Base-by-base conservation (phyloP, 805 yeast species). In the Teunomyces cretensis region DNA sequence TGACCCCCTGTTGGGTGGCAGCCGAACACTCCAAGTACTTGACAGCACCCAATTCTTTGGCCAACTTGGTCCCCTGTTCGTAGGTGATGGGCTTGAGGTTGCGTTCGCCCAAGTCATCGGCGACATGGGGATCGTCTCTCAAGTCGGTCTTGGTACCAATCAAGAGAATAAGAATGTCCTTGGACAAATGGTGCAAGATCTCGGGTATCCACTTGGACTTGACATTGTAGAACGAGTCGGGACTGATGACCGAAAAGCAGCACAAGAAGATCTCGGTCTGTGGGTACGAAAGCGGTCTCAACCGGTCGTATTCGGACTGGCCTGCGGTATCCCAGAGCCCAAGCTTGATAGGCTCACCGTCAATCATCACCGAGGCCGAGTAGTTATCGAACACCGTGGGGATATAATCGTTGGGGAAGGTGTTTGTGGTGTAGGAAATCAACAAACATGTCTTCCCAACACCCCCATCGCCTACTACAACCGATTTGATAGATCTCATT, bases 301-400 rank as follows among this genome's bases (percentile, higher is more conserved):
- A 75, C 49, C 96, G 75, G 63, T 90, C 96, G 64, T 89, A 89
- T 62, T 89, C 96, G 58, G 87, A 86, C 67, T 90, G 96, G 22
- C 97, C 97, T 2, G 97, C 96, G 12, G 97, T 90, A 78, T 90
- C 97, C 96, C 96, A 90, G 38, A 90, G 75, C 17, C 95, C 96
- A 42, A 90, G 74, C 58, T 88, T 88, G 57, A 86, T 84, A 44
- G 88, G 87, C 57, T 84, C 89, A 24, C 86, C 84, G 56, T 86
- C 92, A 15, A 84, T 83, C 76, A 88, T 80, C 19, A 90, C 89
- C 35, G 85, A 84, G 13, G 96, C 92, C 2, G 96, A 80, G 64
- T 90, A 90, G 66, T 90, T 89, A 62, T 90, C 97, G 58, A 90
- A 90, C 4, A 90, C 96, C 0, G 97, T 90, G 41, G 97, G 97